Conservation (phyloP, 2,329 filamentous ascomycete species). For the Lojkania enalia region DNA sequence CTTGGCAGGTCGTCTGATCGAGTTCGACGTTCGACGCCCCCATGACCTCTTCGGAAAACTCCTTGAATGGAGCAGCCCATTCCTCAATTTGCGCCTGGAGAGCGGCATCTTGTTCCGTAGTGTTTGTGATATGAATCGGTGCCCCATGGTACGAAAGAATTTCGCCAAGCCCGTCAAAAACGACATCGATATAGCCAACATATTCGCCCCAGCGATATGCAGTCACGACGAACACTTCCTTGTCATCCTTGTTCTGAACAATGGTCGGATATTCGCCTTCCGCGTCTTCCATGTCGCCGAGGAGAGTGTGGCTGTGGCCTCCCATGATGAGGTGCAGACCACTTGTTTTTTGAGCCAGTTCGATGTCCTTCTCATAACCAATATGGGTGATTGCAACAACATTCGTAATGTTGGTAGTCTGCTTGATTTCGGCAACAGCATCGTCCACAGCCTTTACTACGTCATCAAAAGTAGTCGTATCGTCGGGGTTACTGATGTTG, state of each 20-base stretch:
- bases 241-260: conserved; percentile 61
- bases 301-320: conserved; percentile 61
- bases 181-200: conserved; percentile 68
- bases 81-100: conserved; percentile 62
- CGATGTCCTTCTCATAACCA: conserved; percentile 66
- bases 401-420: conserved; percentile 64
- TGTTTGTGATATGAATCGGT: conserved; percentile 66
- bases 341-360: conserved; percentile 61
- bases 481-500: conserved; percentile 61
- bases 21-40: conserved; percentile 59
- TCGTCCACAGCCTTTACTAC: conserved; percentile 62
- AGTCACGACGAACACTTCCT: conserved; percentile 70
- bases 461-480: conserved; percentile 62
- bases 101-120: conserved; percentile 58
- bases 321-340: conserved; percentile 71
- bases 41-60: conserved; percentile 61
- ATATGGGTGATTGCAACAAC: conserved; percentile 70
- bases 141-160: conserved; percentile 66
- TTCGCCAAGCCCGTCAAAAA: conserved; percentile 63
- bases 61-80: conserved; percentile 65
- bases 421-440: conserved; percentile 64
- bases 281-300: conserved; percentile 62
- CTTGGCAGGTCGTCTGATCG: conserved; percentile 62
- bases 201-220: conserved; percentile 72
- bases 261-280: conserved; percentile 67